phyloP scores from a whole-genome alignment of 192 early-diverging fungal genomes.

The Coemansia aciculifera region DNA sequence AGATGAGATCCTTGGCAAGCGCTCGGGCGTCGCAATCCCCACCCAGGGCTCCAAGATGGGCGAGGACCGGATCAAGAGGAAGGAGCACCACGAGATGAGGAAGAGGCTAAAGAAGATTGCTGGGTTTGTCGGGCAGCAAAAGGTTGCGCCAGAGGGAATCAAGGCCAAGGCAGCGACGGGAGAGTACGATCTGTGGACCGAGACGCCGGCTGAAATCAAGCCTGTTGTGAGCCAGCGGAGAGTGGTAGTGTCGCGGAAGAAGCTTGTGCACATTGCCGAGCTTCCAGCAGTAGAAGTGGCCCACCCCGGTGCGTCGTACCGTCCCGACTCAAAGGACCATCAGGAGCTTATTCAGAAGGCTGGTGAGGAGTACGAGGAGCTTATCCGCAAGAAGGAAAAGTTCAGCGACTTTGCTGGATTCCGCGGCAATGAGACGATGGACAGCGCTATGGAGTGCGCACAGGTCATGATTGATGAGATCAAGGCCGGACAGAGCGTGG shows the following conservation, averaged over 20 bases:
- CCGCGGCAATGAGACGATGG: slow-evolving; percentile 11
- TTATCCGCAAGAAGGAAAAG: slow-evolving; percentile 32
- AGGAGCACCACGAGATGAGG: slow-evolving; percentile 17
- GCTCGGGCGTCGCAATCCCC: slow-evolving; percentile 61
- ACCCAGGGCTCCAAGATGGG: slow-evolving; percentile 21
- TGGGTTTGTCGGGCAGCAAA: slow-evolving; percentile 19
- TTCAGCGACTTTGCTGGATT: slow-evolving; percentile 16
- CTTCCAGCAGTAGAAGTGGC: slow-evolving; percentile 72
- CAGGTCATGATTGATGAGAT: slow-evolving; percentile 31
- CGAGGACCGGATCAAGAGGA: slow-evolving; percentile 34
- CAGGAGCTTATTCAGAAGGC: slow-evolving; percentile 65
- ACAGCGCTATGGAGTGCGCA: slow-evolving; percentile 33
- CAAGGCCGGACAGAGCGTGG: slow-evolving; percentile 17
- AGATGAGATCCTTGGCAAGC: slow-evolving; percentile 80
- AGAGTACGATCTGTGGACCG: slow-evolving; percentile 45
- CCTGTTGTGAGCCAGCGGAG: slow-evolving; percentile 10
- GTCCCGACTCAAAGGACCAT: slow-evolving; percentile 80
- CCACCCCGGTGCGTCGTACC: slow-evolving; percentile 89
- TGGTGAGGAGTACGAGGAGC: slow-evolving; percentile 58
- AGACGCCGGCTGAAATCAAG: neutral
- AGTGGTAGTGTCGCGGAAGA: slow-evolving; percentile 19
- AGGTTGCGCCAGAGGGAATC: slow-evolving; percentile 9
- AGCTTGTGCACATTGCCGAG: slow-evolving; percentile 24
- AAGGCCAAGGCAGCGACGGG: slow-evolving; percentile 9
- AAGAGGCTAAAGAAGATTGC: slow-evolving; percentile 35